Conservation (phyloP, 768 basidiomycete species). For the Mycena olivaceomarginata region DNA sequence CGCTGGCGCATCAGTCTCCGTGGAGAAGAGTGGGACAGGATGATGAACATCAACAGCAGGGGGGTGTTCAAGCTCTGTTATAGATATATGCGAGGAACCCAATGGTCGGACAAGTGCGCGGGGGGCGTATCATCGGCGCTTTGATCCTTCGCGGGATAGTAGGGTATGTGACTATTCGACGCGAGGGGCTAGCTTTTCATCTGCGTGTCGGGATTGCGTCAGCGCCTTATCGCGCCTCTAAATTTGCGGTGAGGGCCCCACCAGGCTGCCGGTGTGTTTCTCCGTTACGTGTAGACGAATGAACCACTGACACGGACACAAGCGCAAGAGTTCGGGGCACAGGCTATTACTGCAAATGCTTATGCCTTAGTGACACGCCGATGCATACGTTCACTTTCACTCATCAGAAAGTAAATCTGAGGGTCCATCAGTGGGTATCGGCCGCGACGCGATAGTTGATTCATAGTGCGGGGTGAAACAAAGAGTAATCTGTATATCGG, state of each 20-base stretch:
- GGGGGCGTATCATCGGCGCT: slow-evolving; percentile 56
- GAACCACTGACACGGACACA: no score
- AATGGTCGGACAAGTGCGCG: no score
- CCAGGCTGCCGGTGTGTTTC: slow-evolving; percentile 54
- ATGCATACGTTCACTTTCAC: no score
- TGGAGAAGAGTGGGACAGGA: slow-evolving; percentile 47
- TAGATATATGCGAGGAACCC: no score
- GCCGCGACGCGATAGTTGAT: no score
- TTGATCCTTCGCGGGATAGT: slow-evolving; percentile 59
- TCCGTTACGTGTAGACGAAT: no score
- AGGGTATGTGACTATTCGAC: slow-evolving; percentile 50
- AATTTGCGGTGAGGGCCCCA: slow-evolving; percentile 67
- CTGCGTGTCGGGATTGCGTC: slow-evolving; percentile 23
- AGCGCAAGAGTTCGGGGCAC: slow-evolving; percentile 53
- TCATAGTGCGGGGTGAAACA: no score
- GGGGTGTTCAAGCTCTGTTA: slow-evolving; percentile 53
- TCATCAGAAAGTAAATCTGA: no score
- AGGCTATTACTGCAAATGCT: slow-evolving; percentile 51
- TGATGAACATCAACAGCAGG: slow-evolving; percentile 53
- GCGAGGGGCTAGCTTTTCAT: background rate
- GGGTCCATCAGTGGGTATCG: no score
- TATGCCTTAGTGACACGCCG: no score
- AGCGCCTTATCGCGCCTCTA: slow-evolving; percentile 53
- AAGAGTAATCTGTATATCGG: no score
- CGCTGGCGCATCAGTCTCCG: slow-evolving; percentile 16